Conservation (phyloP, 305 asterid genomes). For the Fraxinus nigra region DNA sequence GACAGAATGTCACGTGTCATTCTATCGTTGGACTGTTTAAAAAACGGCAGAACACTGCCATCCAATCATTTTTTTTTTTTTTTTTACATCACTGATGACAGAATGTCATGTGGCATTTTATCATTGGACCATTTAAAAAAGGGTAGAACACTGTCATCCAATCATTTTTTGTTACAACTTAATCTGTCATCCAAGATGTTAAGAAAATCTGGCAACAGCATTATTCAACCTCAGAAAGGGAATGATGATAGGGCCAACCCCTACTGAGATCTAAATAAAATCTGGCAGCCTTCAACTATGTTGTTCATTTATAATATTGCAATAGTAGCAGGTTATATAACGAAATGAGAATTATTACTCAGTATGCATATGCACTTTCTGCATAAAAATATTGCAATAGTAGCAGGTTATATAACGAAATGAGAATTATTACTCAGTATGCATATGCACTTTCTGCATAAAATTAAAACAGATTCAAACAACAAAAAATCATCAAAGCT, state of each 20-base stretch:
- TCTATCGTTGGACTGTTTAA: too few relatives aligned
- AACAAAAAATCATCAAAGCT: neutral
- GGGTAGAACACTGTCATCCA: too few relatives aligned
- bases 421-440: neutral
- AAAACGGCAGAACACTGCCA: too few relatives aligned
- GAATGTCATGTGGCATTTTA: too few relatives aligned
- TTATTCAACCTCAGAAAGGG: neutral
- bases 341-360: neutral
- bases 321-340: neutral
- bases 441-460: neutral
- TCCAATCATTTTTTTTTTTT: too few relatives aligned
- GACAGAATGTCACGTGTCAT: too few relatives aligned
- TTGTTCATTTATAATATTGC: neutral
- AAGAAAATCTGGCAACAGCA: too few relatives aligned
- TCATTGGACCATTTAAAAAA: too few relatives aligned
- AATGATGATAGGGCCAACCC: neutral
- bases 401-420: neutral
- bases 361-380: neutral
- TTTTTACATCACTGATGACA: too few relatives aligned
- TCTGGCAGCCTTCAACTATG: neutral
- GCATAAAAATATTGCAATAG: neutral
- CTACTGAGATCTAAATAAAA: neutral
- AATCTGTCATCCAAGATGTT: too few relatives aligned
- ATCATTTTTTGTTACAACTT: too few relatives aligned
- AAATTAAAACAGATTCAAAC: conserved; percentile 1